Evolutionary conservation across 164 flowering plant species (phyloP).

Genomic region (Akebia trifoliata): DNA sequence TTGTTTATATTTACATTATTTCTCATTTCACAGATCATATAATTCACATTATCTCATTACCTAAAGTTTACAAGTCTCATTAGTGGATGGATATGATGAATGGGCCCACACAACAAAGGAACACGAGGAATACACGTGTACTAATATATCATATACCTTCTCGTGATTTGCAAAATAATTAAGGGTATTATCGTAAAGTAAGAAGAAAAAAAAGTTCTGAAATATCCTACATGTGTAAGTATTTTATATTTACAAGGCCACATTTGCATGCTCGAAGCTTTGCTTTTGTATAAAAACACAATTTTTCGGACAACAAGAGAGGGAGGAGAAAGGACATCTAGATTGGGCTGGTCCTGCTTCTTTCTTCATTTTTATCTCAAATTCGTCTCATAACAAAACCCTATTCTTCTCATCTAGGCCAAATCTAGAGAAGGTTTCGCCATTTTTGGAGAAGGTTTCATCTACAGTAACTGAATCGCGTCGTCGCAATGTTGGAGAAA

Average conservation of each 20-base stretch:
- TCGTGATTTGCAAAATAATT: too few relatives aligned
- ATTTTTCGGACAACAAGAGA: constrained; percentile 13
- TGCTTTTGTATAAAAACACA: constrained; percentile 1
- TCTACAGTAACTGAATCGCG: neutral
- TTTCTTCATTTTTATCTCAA: neutral
- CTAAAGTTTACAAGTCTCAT: too few relatives aligned
- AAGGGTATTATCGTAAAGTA: too few relatives aligned
- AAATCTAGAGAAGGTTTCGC: neutral
- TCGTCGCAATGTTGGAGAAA: constrained; percentile 10
- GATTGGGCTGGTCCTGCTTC: neutral
- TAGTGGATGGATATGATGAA: too few relatives aligned
- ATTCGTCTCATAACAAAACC: neutral
- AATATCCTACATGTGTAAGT: too few relatives aligned
- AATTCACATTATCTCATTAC: too few relatives aligned
- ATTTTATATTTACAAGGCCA: constrained; percentile 15
- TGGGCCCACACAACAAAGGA: too few relatives aligned
- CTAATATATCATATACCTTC: too few relatives aligned
- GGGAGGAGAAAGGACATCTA: constrained; percentile 1
- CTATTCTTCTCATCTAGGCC: neutral
- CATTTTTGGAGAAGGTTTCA: neutral
- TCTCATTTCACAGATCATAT: too few relatives aligned
- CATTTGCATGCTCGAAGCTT: constrained; percentile 14
- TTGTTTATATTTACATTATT: too few relatives aligned
- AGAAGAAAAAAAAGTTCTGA: too few relatives aligned
- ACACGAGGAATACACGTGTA: too few relatives aligned